Percentiles rank a stretch among this genome's conserved stretches.
phyloP scores from a whole-genome alignment of 805 yeast species.

The Sugiyamaella smithiae region DNA sequence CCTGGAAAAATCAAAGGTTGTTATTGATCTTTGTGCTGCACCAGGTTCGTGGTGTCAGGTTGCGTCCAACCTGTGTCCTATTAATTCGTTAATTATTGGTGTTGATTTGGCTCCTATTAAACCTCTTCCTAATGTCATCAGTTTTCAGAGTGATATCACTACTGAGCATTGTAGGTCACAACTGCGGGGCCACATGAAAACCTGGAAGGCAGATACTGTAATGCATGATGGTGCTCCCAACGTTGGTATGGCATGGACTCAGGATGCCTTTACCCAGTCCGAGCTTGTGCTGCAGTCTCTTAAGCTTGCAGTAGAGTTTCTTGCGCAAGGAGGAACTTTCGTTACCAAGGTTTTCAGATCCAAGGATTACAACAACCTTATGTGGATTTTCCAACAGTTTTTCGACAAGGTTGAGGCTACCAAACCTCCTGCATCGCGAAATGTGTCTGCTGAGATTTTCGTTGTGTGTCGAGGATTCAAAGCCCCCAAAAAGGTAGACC shows the following conservation, averaged over 20 bases:
- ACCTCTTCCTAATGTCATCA: slow-evolving; percentile 89
- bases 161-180: slow-evolving; percentile 96
- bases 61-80: slow-evolving; percentile 88
- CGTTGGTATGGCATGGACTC: slow-evolving; percentile 99
- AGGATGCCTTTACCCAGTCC: slow-evolving; percentile 98
- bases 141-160: slow-evolving; percentile 95
- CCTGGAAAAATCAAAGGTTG: slow-evolving; percentile 89
- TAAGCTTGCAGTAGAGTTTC: slow-evolving; percentile 89
- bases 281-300: slow-evolving; percentile 92
- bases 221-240: slow-evolving; percentile 99
- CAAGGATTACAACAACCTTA: slow-evolving; percentile 93
- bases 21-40: slow-evolving; percentile 97
- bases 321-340: slow-evolving; percentile 88
- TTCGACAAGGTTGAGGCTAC: slow-evolving; percentile 98
- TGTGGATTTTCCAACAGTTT: slow-evolving; percentile 97
- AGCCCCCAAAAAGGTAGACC: slow-evolving; percentile 94
- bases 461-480: slow-evolving; percentile 95
- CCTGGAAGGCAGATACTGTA: slow-evolving; percentile 98
- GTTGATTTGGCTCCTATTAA: slow-evolving; percentile 98
- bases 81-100: slow-evolving; percentile 91
- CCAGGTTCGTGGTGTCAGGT: slow-evolving; percentile 99
- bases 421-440: slow-evolving; percentile 98
- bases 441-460: slow-evolving; percentile 97
- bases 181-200: slow-evolving; percentile 92
- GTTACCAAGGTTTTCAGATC: slow-evolving; percentile 97